Conservation (phyloP, 2,329 filamentous ascomycete genomes). For the Phyllosticta citriasiana region DNA sequence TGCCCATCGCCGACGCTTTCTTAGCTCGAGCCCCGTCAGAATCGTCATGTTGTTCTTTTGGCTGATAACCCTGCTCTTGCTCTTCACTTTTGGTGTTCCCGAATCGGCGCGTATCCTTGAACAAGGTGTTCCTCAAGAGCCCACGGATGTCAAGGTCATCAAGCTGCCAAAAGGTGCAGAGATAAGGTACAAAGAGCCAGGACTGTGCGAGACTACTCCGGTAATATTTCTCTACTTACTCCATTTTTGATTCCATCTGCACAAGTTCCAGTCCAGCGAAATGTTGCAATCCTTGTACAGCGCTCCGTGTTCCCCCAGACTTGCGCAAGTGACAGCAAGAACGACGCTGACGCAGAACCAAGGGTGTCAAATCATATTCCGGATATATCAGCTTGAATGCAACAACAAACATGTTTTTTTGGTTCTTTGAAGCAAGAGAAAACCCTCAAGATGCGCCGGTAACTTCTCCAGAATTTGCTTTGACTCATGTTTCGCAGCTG, state of each 20-base stretch:
- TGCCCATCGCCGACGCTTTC: background rate
- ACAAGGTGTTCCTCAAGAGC: background rate
- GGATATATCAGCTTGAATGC: constrained; percentile 28
- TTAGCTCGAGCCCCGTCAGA: background rate
- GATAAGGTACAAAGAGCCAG: constrained; percentile 6
- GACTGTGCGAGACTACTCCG: constrained; percentile 29
- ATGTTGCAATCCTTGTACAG: background rate
- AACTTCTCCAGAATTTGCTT: background rate
- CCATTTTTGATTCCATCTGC: constrained; percentile 21
- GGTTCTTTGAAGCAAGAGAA: constrained; percentile 40
- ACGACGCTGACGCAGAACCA: background rate
- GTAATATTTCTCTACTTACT: constrained; percentile 12
- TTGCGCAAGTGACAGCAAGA: background rate
- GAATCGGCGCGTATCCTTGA: background rate
- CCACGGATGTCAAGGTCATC: constrained; percentile 19
- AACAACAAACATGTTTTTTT: constrained; percentile 33
- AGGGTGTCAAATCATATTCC: constrained; percentile 27
- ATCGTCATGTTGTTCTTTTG: background rate
- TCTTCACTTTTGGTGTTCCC: background rate
- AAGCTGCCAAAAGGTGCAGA: constrained; percentile 21
- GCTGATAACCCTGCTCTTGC: background rate
- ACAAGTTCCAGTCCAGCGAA: background rate
- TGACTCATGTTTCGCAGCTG: background rate
- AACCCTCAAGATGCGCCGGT: constrained; percentile 21
- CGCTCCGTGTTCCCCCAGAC: no score